Evolutionary conservation across 208 protist species (phyloP).

Genomic region (Acanthamoeba culbertsoni): DNA sequence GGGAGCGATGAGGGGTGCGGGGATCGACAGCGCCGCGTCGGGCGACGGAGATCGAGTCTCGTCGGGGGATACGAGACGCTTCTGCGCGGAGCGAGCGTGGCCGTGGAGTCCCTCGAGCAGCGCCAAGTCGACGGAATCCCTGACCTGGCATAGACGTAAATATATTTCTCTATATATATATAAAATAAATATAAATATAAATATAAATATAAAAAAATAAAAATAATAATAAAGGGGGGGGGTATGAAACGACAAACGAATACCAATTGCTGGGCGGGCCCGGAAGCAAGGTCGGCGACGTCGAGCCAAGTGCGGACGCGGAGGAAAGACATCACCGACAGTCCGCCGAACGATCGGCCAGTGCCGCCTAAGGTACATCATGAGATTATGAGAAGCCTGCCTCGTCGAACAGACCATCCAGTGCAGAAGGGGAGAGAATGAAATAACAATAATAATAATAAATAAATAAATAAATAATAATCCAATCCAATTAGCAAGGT

Average conservation of each 20-base stretch:
- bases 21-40: not conserved
- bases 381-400: too few species aligned
- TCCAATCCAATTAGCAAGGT: not conserved
- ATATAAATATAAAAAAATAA: too few species aligned
- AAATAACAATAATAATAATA: not conserved
- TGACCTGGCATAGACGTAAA: not conserved
- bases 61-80: not conserved
- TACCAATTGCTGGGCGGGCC: constrained; percentile 19
- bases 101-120: constrained; percentile 60
- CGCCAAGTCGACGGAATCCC: constrained; percentile 40
- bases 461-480: not conserved
- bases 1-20: not conserved
- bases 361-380: constrained; percentile 30
- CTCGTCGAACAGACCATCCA: not conserved
- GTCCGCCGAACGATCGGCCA: constrained; percentile 58
- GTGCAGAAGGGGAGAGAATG: not conserved
- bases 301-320: constrained; percentile 62
- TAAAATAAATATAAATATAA: too few species aligned
- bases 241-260: too few species aligned
- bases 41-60: not conserved
- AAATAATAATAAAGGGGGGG: too few species aligned
- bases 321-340: constrained; percentile 66
- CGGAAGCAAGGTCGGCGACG: not conserved
- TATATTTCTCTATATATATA: too few species aligned
- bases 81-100: constrained; percentile 50